Conservation (phyloP, 306 rosid species). For the Cucumis cinereus region DNA sequence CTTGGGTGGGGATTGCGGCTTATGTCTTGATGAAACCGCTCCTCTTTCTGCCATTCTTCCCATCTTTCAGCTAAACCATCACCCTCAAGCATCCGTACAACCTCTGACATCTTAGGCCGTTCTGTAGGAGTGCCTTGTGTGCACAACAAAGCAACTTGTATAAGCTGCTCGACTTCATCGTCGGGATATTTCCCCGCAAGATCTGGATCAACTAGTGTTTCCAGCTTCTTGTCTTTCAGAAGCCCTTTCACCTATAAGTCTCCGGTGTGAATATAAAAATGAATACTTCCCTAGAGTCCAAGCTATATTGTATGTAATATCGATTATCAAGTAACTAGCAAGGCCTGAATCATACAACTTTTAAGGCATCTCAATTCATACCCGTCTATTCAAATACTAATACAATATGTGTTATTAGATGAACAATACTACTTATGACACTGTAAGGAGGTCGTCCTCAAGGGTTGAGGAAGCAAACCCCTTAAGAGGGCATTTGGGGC, state of each 20-base stretch:
- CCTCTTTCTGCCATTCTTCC: slow-evolving; percentile 92
- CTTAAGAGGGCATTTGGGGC: too few relatives aligned
- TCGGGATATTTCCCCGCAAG: slow-evolving; percentile 48
- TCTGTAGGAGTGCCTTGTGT: slow-evolving; percentile 65
- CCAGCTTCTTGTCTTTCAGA: slow-evolving; percentile 57
- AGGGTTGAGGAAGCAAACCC: not conserved
- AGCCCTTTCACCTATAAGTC: slow-evolving; percentile 66
- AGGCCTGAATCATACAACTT: not conserved
- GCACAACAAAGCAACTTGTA: slow-evolving; percentile 82
- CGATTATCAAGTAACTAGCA: not conserved
- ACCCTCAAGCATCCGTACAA: slow-evolving; percentile 94
- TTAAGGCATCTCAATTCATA: not conserved
- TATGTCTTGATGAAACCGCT: slow-evolving; percentile 47
- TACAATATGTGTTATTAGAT: not conserved
- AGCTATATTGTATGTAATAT: not conserved
- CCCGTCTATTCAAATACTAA: not conserved
- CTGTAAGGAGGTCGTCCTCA: not conserved
- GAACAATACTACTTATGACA: not conserved
- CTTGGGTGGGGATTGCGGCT: slow-evolving; percentile 24
- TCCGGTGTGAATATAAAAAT: not conserved
- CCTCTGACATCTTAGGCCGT: slow-evolving; percentile 91
- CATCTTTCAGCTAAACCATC: slow-evolving; percentile 83
- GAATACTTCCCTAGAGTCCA: not conserved
- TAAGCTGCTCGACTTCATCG: slow-evolving; percentile 62
- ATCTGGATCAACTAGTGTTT: slow-evolving; percentile 62